Evolutionary conservation across 495 filamentous ascomycete genomes (phyloP), one percentile per base, ranked within the genome.

Genomic region (Lasiosphaeriaceae sp.): DNA sequence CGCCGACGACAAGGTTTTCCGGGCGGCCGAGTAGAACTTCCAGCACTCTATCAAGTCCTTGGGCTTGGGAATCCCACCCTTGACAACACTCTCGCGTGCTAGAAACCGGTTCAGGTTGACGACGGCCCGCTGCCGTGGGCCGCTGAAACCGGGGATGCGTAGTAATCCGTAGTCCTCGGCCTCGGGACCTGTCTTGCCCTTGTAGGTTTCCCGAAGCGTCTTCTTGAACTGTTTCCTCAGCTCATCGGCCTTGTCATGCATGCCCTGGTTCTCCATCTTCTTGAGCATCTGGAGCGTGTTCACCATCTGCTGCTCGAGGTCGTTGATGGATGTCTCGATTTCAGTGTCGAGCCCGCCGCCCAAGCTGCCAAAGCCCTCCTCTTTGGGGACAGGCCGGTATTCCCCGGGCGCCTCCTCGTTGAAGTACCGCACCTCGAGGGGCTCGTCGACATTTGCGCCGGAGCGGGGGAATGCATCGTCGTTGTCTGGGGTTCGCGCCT

Each of bases 291-390:
- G 57, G 1, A 67, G 75, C 24, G 55, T 73, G 55, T 64, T 59
- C 22, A 79, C 68, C 55, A 89, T 72, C 59, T 87, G 76, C 53
- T 76, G 63, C 56, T 87, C 80, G 31, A 88, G 60, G 56, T 78
- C 58, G 51, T 71, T 64, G 41, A 77, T 76, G 47, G 74, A 69
- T 34, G 78, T 71, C 23, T 56, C 56, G 16, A 70, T 51, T 23
- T 72, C 71, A 56, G 72, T 62, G 19, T 77, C 67, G 50, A 80
- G 71, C 21, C 69, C 75, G 22, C 80, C 80, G 53, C 61, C 49
- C 20, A 66, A 66, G 14, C 77, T 79, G 46, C 64, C 47, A 52
- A 78, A 77, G 37, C 73, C 71, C 7, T 71, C 63, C 24, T 65
- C 51, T 51, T 70, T 54, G 43, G 52, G 61, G n/a, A 77, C 48